phyloP scores from a whole-genome alignment of 2,329 filamentous ascomycete genomes.

The Ilyonectria mors-panacis region DNA sequence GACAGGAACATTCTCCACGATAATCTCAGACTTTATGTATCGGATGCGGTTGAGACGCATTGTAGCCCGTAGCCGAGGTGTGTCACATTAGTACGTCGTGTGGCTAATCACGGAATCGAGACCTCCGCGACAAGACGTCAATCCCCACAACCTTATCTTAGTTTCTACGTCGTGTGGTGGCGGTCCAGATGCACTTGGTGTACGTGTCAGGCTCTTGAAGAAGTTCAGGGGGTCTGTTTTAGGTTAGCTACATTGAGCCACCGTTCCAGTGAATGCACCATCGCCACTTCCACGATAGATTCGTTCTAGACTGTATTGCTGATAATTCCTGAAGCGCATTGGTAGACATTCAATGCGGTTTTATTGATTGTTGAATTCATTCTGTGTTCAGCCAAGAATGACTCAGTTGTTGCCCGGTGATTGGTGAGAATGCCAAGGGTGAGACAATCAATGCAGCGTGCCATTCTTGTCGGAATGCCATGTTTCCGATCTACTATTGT shows the following conservation, averaged over 20 bases:
- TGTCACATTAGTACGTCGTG: not conserved
- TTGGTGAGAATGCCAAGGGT: not conserved
- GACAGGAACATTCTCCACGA: not conserved
- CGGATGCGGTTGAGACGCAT: not conserved
- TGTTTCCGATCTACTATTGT: not conserved
- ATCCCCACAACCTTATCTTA: not conserved
- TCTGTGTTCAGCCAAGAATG: too few species aligned
- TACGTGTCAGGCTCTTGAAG: not conserved
- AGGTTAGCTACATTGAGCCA: not conserved
- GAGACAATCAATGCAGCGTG: not conserved
- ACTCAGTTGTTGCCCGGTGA: too few species aligned
- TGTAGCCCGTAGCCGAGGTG: not conserved
- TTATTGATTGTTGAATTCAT: too few species aligned
- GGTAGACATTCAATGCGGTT: too few species aligned
- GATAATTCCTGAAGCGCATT: too few species aligned
- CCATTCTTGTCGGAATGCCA: too few species aligned
- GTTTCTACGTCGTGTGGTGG: not conserved
- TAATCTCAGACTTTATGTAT: not conserved
- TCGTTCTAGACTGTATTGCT: too few species aligned
- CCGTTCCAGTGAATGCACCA: not conserved
- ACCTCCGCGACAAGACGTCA: not conserved
- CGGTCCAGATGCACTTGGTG: not conserved
- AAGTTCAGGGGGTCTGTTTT: not conserved
- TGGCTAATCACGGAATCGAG: not conserved
- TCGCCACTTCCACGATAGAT: too few species aligned